These are phyloP conservation scores for Dipodascus albidus DNA, from an alignment of 805 yeast genomes.

Conservation along the genomic window DNA sequence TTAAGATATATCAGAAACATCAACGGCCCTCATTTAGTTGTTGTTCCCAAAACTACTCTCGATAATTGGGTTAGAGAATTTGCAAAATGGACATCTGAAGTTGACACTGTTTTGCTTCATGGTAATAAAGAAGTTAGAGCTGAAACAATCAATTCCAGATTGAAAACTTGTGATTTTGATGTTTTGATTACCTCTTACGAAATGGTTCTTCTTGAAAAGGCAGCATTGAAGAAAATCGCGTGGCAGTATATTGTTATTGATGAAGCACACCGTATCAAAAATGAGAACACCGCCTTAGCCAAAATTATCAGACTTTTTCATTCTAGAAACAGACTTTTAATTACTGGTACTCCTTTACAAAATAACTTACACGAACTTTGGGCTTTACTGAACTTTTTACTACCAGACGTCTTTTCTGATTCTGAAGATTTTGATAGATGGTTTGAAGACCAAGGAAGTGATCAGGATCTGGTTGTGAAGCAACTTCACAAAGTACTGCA, in stretches of 20 bases:
- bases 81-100: constrained; percentile 93
- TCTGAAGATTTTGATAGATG: constrained; percentile 83
- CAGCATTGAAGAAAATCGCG: constrained; percentile 63
- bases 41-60: constrained; percentile 90
- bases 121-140: constrained; percentile 80
- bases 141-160: constrained; percentile 41
- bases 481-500: constrained; percentile 80
- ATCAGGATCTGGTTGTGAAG: constrained; percentile 74
- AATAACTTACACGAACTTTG: constrained; percentile 92
- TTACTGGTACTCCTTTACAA: constrained; percentile 94
- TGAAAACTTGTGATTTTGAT: constrained; percentile 72
- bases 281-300: constrained; percentile 83
- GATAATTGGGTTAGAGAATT: constrained; percentile 97
- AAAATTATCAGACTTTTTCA: constrained; percentile 85
- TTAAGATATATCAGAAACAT: constrained; percentile 65
- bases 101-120: constrained; percentile 70
- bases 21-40: constrained; percentile 82
- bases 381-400: constrained; percentile 81
- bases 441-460: constrained; percentile 50
- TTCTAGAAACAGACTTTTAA: constrained; percentile 71
- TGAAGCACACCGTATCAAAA: constrained; percentile 94
- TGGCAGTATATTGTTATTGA: constrained; percentile 94
- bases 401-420: constrained; percentile 94
- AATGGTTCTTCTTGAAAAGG: constrained; percentile 83
- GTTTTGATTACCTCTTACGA: constrained; percentile 87